phyloP scores from a whole-genome alignment of 2,329 filamentous ascomycete genomes.

The Fusarium kyushuense region DNA sequence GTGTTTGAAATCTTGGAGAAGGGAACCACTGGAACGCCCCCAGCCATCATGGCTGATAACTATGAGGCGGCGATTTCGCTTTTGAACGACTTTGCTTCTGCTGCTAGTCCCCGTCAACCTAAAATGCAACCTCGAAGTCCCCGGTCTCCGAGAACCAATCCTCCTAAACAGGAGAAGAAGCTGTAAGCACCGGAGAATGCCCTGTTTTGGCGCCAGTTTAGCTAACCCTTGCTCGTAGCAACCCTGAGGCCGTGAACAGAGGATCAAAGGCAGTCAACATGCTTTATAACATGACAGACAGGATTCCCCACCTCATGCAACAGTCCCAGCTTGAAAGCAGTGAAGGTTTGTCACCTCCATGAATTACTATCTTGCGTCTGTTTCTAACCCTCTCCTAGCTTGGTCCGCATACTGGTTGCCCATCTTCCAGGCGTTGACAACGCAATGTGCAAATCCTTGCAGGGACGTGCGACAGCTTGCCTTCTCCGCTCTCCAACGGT shows the following conservation, averaged over 20 bases:
- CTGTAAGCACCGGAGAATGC: slow-evolving; percentile 32
- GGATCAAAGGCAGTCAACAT: slow-evolving; percentile 84
- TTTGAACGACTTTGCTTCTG: slow-evolving; percentile 89
- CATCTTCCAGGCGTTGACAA: slow-evolving; percentile 88
- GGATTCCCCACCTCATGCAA: slow-evolving; percentile 88
- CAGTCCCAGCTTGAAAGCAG: slow-evolving; percentile 91
- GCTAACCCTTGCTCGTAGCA: slow-evolving; percentile 39
- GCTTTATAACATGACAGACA: slow-evolving; percentile 83
- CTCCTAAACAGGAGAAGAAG: slow-evolving; percentile 45
- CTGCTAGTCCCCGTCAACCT: slow-evolving; percentile 77
- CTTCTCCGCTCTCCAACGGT: slow-evolving; percentile 85
- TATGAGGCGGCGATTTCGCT: slow-evolving; percentile 89
- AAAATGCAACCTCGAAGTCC: slow-evolving; percentile 76
- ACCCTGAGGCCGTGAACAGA: slow-evolving; percentile 72
- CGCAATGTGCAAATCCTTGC: slow-evolving; percentile 93
- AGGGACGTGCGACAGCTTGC: slow-evolving; percentile 92
- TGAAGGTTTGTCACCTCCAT: slow-evolving; percentile 70
- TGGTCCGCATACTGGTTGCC: slow-evolving; percentile 99
- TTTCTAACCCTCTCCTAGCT: slow-evolving; percentile 63
- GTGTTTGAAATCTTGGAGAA: slow-evolving; percentile 91
- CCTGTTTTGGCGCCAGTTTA: neutral
- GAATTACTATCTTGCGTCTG: neutral
- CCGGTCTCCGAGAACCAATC: slow-evolving; percentile 53
- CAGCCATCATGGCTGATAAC: slow-evolving; percentile 92
- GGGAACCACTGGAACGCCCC: slow-evolving; percentile 77